A percentile compares a stretch with the other conserved stretches of the same genome.
Conservation (phyloP, 805 yeast genomes). For the Lachancea sp. region DNA sequence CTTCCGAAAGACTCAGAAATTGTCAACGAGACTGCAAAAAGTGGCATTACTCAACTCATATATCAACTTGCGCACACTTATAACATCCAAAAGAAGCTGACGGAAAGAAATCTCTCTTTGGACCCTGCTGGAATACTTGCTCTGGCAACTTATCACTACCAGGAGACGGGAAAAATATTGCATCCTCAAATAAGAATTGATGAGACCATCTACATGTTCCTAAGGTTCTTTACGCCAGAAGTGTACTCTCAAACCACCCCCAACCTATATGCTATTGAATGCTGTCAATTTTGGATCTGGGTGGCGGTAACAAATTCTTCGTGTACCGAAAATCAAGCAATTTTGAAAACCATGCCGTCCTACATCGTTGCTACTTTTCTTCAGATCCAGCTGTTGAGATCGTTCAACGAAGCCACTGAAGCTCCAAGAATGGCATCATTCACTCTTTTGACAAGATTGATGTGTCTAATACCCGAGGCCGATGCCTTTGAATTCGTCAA, state of each 20-base stretch:
- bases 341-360: constrained; percentile 26
- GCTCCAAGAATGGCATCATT: constrained; percentile 40
- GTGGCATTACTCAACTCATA: constrained; percentile 32
- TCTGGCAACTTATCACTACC: constrained; percentile 20
- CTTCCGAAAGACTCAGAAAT: constrained; percentile 27
- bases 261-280: constrained; percentile 25
- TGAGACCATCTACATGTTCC: constrained; percentile 37
- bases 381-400: constrained; percentile 36
- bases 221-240: constrained; percentile 39
- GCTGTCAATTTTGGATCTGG: constrained; percentile 35
- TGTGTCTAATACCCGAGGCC: constrained; percentile 52
- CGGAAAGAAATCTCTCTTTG: constrained; percentile 26
- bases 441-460: constrained; percentile 57
- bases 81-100: constrained; percentile 25
- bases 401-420: constrained; percentile 34
- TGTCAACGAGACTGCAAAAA: constrained; percentile 27
- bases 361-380: constrained; percentile 35
- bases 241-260: constrained; percentile 20
- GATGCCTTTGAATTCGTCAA: constrained; percentile 52
- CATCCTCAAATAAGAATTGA: constrained; percentile 15
- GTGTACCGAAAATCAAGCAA: constrained; percentile 14
- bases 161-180: constrained; percentile 17
- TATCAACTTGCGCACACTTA: constrained; percentile 35
- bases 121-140: constrained; percentile 33
- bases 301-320: constrained; percentile 25